Base-by-base conservation (phyloP, 1,139 yeast genomes). In the Maudiozyma humilis region DNA sequence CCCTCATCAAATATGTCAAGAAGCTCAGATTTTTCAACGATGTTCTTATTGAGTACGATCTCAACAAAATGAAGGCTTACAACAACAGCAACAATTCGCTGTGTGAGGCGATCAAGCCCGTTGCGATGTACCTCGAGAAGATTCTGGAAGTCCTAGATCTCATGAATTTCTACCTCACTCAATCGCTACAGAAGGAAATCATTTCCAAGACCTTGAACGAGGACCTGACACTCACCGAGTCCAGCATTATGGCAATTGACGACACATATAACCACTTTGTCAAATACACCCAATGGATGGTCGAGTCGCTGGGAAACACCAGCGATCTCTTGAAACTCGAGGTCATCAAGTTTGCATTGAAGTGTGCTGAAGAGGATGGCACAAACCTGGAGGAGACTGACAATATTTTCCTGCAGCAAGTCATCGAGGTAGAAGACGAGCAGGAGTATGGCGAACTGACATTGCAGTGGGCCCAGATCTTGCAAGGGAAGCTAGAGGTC, bases 221-320 rank as follows among this genome's bases (percentile, higher is more conserved):
- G n/a, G 54, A 56, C 34, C 40, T 62, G 15, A 51, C 51, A 3
- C 35, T 62, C 12, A 44, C 57, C n/a, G 55, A 51, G 2, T 50
- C 45, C 2, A 50, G 57, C 30, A 48, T 59, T n/a, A 47, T 44
- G 2, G 44, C 49, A 5, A 51, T 61, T 18, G 63, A 61, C 32
- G 63, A 59, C 20, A 48, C 58, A 12, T 60, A 55, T 44, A 59
- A 59, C 34, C 59, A 58, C 41, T 61, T 57, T 42, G 59, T 60
- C 27, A 62, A 62, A 41, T 62, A 58, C 45, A 56, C 60, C 4
- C 65, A 62, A 44, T 62, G 66, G 66, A 48, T 59, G 54, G 42
- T 57, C 13, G 65, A 61, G 37, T 56, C 65, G 0, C 36, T 59
- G 29, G 51, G 49, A 5, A 40, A 50, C 3, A 54, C 48, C 15